Evolutionary conservation across 1,284 basidiomycete species (phyloP), one percentile per base, ranked within the genome.

Genomic region (Boletus sp.): DNA sequence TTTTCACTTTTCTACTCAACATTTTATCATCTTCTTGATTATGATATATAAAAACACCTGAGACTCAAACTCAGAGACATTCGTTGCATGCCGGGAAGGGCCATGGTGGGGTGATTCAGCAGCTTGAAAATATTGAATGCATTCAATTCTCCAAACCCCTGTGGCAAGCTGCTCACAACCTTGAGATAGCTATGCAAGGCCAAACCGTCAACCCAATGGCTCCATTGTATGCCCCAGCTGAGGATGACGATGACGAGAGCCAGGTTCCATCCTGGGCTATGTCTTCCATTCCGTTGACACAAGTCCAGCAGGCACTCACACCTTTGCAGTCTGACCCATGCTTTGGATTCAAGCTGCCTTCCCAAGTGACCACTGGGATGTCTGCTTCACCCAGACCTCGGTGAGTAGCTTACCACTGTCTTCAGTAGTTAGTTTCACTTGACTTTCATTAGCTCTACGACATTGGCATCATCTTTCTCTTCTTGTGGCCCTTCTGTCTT

Each of bases 131-230:
- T 8, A 17, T 57, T 17, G 27, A 58, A 23, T 6, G 14, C 3
- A 19, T 38, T 23, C 56, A 52, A 23, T 5, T 10, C 19, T 31
- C 19, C 23, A 47, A 23, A 17, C 40, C 43, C 2, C 30, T 19
- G 25, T 14, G 31, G 6, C 50, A 30, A 5, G 13, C 56, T 21
- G 23, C 50, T 44, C 31, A 14, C 37, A 27, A 9, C 6, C 43
- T 58, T 4, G 44, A 58, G 2, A 40, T 21, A 19, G 51, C 51
- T 6, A 58, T 10, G 10, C 14, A 47, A 30, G 56, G 56, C 13
- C 49, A 46, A 19, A 31, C 52, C 10, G 13, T 52, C 11, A 58
- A 58, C 2, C 7, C 33, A 19, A 52, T 58, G 50, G 49, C 56
- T 19, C 56, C 40, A 2, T 27, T 35, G 23, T 33, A 58, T 25